Evolutionary conservation across 805 yeast species (phyloP).

Genomic region (Candida ulmi): DNA sequence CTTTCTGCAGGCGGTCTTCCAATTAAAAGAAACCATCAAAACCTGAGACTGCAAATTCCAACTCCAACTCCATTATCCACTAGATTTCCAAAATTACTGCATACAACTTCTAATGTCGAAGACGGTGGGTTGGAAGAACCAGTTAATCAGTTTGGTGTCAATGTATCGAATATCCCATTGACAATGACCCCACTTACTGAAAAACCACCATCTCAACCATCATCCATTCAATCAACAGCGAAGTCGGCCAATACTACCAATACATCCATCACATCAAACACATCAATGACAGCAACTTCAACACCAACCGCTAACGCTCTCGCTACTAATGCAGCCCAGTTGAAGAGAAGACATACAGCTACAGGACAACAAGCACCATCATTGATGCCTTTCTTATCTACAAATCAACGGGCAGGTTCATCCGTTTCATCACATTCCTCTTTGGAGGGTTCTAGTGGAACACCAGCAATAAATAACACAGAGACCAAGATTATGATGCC

Average conservation of each 20-base stretch:
- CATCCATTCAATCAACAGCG: background rate
- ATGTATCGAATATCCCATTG: constrained; percentile 45
- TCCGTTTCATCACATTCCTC: constrained; percentile 13
- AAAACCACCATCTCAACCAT: constrained; percentile 24
- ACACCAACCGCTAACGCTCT: background rate
- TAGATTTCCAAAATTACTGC: constrained; percentile 19
- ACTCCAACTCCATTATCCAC: constrained; percentile 58
- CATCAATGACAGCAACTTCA: background rate
- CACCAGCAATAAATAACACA: background rate
- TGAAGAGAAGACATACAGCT: constrained; percentile 8
- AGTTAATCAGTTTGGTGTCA: constrained; percentile 65
- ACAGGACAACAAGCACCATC: constrained; percentile 6
- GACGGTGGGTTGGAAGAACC: constrained; percentile 29
- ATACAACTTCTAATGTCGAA: constrained; percentile 29
- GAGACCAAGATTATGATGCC: constrained; percentile 5
- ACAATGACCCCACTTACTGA: constrained; percentile 83
- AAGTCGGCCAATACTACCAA: constrained; percentile 1
- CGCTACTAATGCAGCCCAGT: constrained; percentile 1
- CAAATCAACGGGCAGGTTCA: constrained; percentile 9
- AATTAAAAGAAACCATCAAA: constrained; percentile 41
- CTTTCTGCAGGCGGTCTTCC: constrained; percentile 3
- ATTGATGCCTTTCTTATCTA: constrained; percentile 11
- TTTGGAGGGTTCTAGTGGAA: constrained; percentile 3
- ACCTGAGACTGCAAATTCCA: constrained; percentile 70
- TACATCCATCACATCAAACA: background rate